These are phyloP conservation scores for Periconia digitata DNA, from an alignment of 2,329 filamentous ascomycete genomes.

Conservation along the genomic window DNA sequence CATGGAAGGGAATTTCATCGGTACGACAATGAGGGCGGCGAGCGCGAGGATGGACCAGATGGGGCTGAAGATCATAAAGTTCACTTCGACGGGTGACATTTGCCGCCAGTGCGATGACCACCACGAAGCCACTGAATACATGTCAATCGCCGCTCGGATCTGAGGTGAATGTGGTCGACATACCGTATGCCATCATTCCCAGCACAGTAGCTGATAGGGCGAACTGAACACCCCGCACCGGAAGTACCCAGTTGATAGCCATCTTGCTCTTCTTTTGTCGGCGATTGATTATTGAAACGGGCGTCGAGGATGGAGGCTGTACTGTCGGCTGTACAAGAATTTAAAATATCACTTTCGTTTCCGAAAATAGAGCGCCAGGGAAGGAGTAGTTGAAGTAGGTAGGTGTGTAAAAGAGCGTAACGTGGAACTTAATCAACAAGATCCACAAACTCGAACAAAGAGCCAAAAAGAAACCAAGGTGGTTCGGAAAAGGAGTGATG, in stretches of 20 bases:
- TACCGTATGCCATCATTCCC: slow-evolving; percentile 74
- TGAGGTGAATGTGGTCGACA: slow-evolving; percentile 17
- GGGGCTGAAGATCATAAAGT: slow-evolving; percentile 78
- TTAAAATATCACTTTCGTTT: not conserved
- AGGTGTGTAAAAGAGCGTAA: slow-evolving; percentile 6
- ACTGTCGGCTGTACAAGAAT: not conserved
- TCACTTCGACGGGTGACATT: slow-evolving; percentile 59
- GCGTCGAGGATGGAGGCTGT: not conserved
- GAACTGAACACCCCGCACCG: slow-evolving; percentile 67
- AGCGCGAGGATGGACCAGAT: slow-evolving; percentile 72
- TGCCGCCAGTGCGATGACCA: slow-evolving; percentile 56
- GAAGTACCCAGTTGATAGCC: slow-evolving; percentile 59
- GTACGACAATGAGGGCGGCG: slow-evolving; percentile 68
- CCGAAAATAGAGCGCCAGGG: not conserved
- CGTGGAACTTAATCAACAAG: slow-evolving; percentile 3
- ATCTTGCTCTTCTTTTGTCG: slow-evolving; percentile 37
- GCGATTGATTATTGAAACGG: slow-evolving; percentile 1
- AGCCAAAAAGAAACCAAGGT: not conserved
- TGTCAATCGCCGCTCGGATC: slow-evolving; percentile 13
- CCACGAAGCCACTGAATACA: slow-evolving; percentile 56
- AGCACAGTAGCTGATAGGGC: slow-evolving; percentile 74
- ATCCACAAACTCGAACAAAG: no score
- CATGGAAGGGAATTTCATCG: slow-evolving; percentile 55
- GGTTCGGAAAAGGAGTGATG: not conserved
- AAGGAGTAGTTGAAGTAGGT: not conserved